Percentiles rank a stretch among this genome's conserved stretches.
Evolutionary conservation across 352 stramenopile species (phyloP).

Genomic region (Globisporangium recalcitrans): DNA sequence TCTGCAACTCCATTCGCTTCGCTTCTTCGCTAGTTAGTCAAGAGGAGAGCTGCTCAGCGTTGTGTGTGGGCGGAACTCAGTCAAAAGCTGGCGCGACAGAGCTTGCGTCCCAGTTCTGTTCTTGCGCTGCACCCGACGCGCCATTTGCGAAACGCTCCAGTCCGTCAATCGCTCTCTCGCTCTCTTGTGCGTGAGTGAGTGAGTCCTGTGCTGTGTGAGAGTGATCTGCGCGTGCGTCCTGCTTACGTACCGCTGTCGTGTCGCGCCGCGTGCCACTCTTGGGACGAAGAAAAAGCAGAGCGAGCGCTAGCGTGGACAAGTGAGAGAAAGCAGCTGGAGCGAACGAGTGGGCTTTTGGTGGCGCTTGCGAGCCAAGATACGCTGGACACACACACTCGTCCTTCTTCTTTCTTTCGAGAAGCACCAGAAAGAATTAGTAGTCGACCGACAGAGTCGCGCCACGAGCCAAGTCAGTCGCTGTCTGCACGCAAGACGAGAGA

Average conservation of each 20-base stretch:
- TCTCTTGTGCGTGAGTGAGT: neutral
- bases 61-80: neutral
- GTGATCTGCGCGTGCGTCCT: neutral
- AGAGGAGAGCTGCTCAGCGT: too few relatives aligned
- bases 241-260: constrained; percentile 9
- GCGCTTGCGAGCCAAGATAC: constrained; percentile 7
- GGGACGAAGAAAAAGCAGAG: neutral
- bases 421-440: neutral
- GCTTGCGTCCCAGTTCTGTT: constrained; percentile 7
- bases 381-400: neutral
- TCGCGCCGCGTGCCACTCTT: constrained; percentile 3
- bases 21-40: too few relatives aligned
- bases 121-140: neutral
- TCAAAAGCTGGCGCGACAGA: neutral
- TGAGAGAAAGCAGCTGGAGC: neutral
- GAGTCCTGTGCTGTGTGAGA: neutral
- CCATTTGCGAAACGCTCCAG: neutral
- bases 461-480: neutral
- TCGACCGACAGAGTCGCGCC: neutral
- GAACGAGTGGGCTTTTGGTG: neutral
- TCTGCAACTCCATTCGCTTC: neutral
- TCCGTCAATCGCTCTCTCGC: neutral
- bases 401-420: constrained; percentile 3
- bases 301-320: neutral
- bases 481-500: neutral